Evolutionary conservation across 345 rosid species (phyloP).

Genomic region (Lepidium aucheri): DNA sequence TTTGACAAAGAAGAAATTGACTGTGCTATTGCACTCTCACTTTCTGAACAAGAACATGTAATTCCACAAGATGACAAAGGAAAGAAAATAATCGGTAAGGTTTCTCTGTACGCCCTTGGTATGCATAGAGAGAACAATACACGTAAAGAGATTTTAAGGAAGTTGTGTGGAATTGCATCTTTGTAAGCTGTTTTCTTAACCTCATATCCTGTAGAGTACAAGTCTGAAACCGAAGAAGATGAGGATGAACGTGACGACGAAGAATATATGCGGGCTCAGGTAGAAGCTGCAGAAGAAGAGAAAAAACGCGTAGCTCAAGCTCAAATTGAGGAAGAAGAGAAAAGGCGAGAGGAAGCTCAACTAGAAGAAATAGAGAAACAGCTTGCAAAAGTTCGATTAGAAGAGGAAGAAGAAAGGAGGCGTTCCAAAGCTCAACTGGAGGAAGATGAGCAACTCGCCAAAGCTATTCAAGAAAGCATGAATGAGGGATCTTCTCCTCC

Average conservation of each 20-base stretch:
- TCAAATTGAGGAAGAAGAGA: conserved; percentile 38
- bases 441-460: conserved; percentile 87
- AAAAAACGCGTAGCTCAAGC: conserved; percentile 25
- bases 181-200: conserved; percentile 2
- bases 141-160: background rate
- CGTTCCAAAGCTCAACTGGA: conserved; percentile 51
- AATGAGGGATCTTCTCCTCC: conserved; percentile 51
- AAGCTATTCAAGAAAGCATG: conserved; percentile 85
- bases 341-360: conserved; percentile 26
- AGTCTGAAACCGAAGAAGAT: conserved; percentile 37
- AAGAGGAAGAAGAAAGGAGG: conserved; percentile 44
- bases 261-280: conserved; percentile 20
- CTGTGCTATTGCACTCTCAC: conserved; percentile 75
- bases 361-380: conserved; percentile 36
- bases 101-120: background rate
- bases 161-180: background rate
- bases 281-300: conserved; percentile 31
- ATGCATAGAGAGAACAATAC: background rate
- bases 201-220: conserved; percentile 27
- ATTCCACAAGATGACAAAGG: conserved; percentile 61
- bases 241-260: conserved; percentile 20
- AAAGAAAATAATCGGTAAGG: conserved; percentile 69
- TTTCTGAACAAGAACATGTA: conserved; percentile 58
- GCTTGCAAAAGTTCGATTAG: conserved; percentile 28
- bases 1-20: conserved; percentile 80